Evolutionary conservation across 129 eudicot genomes (phyloP), one percentile per base, ranked within the genome.

Genomic region (Chrysanthemum lavandulifolium): DNA sequence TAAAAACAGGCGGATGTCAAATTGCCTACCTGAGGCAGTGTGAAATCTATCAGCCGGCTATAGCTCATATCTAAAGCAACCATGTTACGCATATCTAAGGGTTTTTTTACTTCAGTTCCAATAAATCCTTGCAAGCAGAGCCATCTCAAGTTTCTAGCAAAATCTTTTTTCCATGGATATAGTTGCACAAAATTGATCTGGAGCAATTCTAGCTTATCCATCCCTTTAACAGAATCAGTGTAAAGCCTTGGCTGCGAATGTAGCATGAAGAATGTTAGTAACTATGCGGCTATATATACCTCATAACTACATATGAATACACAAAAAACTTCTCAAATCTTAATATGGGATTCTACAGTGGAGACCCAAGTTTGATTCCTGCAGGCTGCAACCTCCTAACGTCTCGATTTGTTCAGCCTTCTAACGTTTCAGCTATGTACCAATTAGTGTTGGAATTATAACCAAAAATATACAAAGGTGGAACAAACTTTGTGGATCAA

Each of bases 21-120:
- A 62, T 48, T 56, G 52, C 71, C 1, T 36, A 60, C 81, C 65
- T 65, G 18, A 0, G 77, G 70, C 0, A 61, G 77, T 49, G 51
- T 33, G 48, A 81, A 33, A 45, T 29, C 23, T 71, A 12, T 19
- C 58, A 76, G 60, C 5, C 51, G 33, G 69, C 84, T 80, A 65
- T 75, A 9, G 25, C 67, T 68, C 76, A 80, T 76, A 69, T 80
- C 84, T 56, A 81, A 18, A 4, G 69, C 73, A 48, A 81, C 84
- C 51, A 81, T n/a, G 45, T 61, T 81, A 25, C 67, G 75, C 33
- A 65, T 50, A 29, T 70, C 61, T 31, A 81, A 76, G 11, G 1
- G 27, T 48, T 0, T 77, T 74, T 10, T 70, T 63, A 13, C 19
- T 19, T 50, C 9, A 1, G 0, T 57, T 10, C 27, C 40, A 19